Conservation (phyloP, 495 filamentous ascomycete genomes). For the Xylaria nigripes region DNA sequence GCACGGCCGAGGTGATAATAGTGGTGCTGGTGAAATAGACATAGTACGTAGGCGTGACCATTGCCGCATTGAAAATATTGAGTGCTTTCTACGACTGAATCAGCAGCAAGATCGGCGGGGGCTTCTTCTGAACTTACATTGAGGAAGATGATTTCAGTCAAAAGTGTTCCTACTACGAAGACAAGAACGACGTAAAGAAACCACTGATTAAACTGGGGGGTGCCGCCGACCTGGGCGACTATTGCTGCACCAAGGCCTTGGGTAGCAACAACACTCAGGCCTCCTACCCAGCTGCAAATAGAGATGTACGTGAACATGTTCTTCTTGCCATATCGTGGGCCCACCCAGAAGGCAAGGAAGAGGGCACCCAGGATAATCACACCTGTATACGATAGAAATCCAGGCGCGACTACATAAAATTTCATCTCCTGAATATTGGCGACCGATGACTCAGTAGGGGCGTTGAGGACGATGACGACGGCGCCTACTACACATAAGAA, state of each 20-base stretch:
- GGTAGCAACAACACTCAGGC: conserved; percentile 88
- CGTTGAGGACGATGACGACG: conserved; percentile 90
- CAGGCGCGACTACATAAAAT: conserved; percentile 75
- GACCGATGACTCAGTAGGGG: conserved; percentile 76
- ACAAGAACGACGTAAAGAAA: conserved; percentile 88
- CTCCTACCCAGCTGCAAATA: conserved; percentile 91
- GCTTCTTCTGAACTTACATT: conserved; percentile 57
- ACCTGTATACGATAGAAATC: conserved; percentile 79
- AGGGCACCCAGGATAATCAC: conserved; percentile 66
- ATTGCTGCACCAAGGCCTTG: conserved; percentile 92
- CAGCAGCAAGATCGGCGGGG: not conserved
- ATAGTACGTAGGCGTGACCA: conserved; percentile 97
- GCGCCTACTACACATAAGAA: conserved; percentile 92
- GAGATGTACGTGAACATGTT: conserved; percentile 96
- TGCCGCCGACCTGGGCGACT: conserved; percentile 71
- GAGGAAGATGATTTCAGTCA: conserved; percentile 90
- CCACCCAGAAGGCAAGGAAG: conserved; percentile 73
- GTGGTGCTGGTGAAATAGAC: conserved; percentile 95
- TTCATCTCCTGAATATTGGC: conserved; percentile 90
- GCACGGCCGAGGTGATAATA: conserved; percentile 83
- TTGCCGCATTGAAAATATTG: conserved; percentile 92
- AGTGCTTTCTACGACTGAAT: conserved; percentile 74
- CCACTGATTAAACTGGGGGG: conserved; percentile 90
- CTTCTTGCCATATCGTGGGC: conserved; percentile 86
- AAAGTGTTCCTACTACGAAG: conserved; percentile 77